Evolutionary conservation across 495 filamentous ascomycete genomes (phyloP), one percentile per base, ranked within the genome.

Genomic region (Aspergillus nidulans): DNA sequence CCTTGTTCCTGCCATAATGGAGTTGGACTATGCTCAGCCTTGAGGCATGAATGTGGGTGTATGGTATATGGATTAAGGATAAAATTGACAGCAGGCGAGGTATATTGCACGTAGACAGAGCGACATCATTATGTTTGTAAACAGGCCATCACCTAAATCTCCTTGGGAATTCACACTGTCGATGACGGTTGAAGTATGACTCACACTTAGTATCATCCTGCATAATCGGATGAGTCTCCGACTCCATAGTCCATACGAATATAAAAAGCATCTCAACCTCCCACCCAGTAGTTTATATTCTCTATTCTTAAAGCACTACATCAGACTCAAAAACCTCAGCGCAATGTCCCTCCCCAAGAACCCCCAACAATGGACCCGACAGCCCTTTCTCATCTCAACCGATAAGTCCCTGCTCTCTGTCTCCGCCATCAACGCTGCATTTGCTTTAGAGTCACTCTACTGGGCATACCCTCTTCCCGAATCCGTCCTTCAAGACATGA

Each of bases 401-500:
- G 71, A 83, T 42, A 70, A 64, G 18, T 54, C 59, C 9, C 69
- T 78, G 19, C 65, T 86, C 57, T 72, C 80, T 7, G 61, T 76
- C 28, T 52, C 69, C 32, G 73, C 74, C 6, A 61, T 85, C 53
- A 80, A 80, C 50, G 64, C 63, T 1, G 81, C 77, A 6, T 73
- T 84, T 61, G 72, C 34, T 16, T 74, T 73, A 0, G 77, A 84
- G 36, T 49, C 73, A 40, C 56, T 85, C 45, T 85, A 81, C 74
- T 85, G 83, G 83, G 69, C 77, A 1, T 63, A 70, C 16, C 51
- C 71, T 4, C 56, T 77, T 1, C 62, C 73, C 10, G 63, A 71
- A 4, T 67, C 72, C 1, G 25, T 57, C 12, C 60, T 85, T 7
- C 61, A 68, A 40, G 64, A 60, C n/a, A 77, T 77, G 16, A 63